phyloP scores from a whole-genome alignment of 1,284 basidiomycete genomes.

The Sporisorium exsertum region DNA sequence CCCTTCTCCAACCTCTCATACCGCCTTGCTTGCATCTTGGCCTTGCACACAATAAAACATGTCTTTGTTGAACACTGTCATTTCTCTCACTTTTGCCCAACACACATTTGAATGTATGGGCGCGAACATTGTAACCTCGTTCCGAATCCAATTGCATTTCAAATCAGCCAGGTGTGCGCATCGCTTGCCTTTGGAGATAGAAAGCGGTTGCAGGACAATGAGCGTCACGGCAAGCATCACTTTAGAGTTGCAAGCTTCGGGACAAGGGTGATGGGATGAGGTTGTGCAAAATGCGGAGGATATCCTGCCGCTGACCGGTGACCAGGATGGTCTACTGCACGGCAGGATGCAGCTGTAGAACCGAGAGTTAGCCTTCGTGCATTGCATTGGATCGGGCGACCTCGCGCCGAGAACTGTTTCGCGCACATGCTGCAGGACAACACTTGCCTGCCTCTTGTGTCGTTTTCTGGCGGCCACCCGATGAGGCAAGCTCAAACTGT shows the following conservation, averaged over 20 bases:
- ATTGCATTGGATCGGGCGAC: slow-evolving; percentile 41
- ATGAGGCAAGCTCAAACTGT: too few species aligned
- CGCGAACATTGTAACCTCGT: background rate
- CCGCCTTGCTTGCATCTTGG: background rate
- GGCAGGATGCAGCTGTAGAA: too few species aligned
- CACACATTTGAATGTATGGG: background rate
- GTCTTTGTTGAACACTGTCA: background rate
- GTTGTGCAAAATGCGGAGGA: background rate
- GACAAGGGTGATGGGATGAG: background rate
- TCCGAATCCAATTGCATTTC: background rate
- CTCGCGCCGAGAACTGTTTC: slow-evolving; percentile 18
- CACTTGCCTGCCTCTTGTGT: background rate
- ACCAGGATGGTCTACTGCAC: background rate
- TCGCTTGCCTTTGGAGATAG: background rate
- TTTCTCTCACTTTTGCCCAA: background rate
- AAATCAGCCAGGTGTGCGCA: background rate
- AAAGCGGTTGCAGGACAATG: background rate
- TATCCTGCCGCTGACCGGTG: background rate
- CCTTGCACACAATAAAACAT: background rate
- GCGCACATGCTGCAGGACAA: background rate
- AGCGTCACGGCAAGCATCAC: background rate
- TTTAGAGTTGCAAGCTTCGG: background rate
- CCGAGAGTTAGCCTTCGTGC: background rate
- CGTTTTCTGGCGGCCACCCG: background rate
- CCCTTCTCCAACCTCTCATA: background rate